Evolutionary conservation across 2,329 filamentous ascomycete species (phyloP).

Genomic region (Magnaporthiopsis incrustans): DNA sequence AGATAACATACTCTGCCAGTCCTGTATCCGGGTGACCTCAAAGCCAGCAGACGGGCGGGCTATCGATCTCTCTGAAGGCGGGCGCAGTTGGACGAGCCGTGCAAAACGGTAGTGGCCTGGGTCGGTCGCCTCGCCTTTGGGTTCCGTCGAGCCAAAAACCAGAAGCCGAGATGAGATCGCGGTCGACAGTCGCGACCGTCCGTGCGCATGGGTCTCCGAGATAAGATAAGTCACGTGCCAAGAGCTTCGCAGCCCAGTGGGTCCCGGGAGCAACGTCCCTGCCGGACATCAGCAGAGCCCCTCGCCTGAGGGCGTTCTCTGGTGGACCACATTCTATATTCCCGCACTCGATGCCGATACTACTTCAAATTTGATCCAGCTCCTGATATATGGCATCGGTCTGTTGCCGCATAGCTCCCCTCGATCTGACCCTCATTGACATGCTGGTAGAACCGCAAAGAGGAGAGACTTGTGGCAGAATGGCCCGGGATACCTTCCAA

Average conservation of each 20-base stretch:
- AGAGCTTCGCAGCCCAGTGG: background rate
- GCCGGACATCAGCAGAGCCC: too few species aligned
- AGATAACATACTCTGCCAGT: background rate
- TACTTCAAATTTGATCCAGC: too few species aligned
- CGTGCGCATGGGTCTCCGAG: background rate
- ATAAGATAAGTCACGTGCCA: constrained; percentile 1
- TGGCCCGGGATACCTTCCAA: too few species aligned
- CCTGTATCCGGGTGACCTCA: background rate
- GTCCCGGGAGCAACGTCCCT: background rate
- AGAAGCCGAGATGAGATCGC: background rate
- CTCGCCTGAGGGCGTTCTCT: too few species aligned
- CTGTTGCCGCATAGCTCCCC: too few species aligned
- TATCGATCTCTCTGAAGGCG: background rate
- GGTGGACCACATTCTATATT: too few species aligned
- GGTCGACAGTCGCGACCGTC: background rate
- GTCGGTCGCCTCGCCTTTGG: background rate
- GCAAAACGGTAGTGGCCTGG: background rate
- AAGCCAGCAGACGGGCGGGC: background rate
- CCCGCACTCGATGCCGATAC: too few species aligned
- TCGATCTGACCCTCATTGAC: too few species aligned
- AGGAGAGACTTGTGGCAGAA: too few species aligned
- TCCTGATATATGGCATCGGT: too few species aligned
- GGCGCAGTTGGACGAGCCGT: background rate
- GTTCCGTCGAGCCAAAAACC: background rate
- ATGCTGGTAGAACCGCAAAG: too few species aligned